Evolutionary conservation across 129 eudicot genomes (phyloP).

Genomic region (Centella asiatica): DNA sequence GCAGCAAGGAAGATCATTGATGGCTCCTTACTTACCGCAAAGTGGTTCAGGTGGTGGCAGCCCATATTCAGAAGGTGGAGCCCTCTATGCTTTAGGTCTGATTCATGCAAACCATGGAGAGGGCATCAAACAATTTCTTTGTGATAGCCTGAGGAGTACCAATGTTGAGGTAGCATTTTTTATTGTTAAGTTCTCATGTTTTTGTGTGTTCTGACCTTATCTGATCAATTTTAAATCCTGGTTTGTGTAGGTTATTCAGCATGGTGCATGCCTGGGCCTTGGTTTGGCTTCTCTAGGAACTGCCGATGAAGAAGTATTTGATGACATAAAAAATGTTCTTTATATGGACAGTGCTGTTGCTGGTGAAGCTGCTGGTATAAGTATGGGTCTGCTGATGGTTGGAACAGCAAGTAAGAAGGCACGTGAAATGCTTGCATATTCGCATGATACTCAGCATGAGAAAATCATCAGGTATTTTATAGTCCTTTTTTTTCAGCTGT

Average conservation of each 20-base stretch:
- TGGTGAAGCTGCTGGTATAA: constrained; percentile 97
- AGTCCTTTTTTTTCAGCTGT: neutral
- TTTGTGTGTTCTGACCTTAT: neutral
- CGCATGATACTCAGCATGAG: constrained; percentile 96
- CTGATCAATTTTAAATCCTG: constrained; percentile 4
- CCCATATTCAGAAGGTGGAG: constrained; percentile 98
- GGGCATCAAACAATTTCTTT: constrained; percentile 87
- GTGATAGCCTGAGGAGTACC: constrained; percentile 82
- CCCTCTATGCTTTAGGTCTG: constrained; percentile 85
- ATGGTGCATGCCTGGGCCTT: constrained; percentile 96
- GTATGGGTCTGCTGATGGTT: constrained; percentile 92
- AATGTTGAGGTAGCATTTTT: constrained; percentile 62
- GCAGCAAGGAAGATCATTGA: constrained; percentile 94
- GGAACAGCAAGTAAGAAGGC: constrained; percentile 99
- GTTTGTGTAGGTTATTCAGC: constrained; percentile 81
- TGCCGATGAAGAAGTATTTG: constrained; percentile 89
- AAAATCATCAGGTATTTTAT: constrained; percentile 70
- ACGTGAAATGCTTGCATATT: constrained; percentile 84
- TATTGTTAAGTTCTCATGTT: neutral
- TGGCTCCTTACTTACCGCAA: constrained; percentile 99
- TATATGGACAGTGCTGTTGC: constrained; percentile 98
- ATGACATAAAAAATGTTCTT: constrained; percentile 72
- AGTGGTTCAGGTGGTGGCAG: constrained; percentile 89
- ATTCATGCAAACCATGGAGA: constrained; percentile 99
- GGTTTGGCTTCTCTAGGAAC: constrained; percentile 94